phyloP scores from a whole-genome alignment of 2,329 filamentous ascomycete genomes.

The Apiospora arundinis region DNA sequence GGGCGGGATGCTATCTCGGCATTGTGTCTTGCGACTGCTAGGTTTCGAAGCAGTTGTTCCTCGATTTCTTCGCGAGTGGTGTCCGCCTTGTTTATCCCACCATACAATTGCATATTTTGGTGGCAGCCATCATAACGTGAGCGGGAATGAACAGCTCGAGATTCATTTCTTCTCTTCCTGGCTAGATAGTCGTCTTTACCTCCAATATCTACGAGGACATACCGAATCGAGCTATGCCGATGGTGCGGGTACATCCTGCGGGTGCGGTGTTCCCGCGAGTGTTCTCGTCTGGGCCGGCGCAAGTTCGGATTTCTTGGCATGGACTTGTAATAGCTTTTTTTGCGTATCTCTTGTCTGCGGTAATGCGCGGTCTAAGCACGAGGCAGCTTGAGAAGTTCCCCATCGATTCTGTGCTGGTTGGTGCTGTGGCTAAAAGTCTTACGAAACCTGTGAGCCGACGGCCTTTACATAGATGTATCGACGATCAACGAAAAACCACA shows the following conservation, averaged over 20 bases:
- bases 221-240: not conserved
- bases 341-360: no score
- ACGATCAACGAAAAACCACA: no score
- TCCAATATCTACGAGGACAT: not conserved
- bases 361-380: no score
- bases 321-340: no score
- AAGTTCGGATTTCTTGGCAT: no score
- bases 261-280: not conserved
- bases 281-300: no score
- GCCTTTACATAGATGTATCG: no score
- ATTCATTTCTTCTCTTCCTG: slow-evolving; percentile 5
- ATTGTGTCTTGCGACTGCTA: slow-evolving; percentile 9
- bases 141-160: slow-evolving; percentile 4
- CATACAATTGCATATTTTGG: not conserved
- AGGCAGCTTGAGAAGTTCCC: no score
- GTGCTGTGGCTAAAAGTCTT: no score
- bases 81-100: not conserved
- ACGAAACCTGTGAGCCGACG: no score
- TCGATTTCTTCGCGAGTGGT: not conserved
- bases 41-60: slow-evolving; percentile 6
- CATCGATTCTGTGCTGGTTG: no score
- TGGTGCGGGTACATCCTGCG: not conserved
- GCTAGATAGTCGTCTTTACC: not conserved
- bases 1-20: slow-evolving; percentile 8
- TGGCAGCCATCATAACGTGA: not conserved